These are phyloP conservation scores for Microcyclospora pomicola DNA, from an alignment of 2,329 filamentous ascomycete species.

Conservation along the genomic window DNA sequence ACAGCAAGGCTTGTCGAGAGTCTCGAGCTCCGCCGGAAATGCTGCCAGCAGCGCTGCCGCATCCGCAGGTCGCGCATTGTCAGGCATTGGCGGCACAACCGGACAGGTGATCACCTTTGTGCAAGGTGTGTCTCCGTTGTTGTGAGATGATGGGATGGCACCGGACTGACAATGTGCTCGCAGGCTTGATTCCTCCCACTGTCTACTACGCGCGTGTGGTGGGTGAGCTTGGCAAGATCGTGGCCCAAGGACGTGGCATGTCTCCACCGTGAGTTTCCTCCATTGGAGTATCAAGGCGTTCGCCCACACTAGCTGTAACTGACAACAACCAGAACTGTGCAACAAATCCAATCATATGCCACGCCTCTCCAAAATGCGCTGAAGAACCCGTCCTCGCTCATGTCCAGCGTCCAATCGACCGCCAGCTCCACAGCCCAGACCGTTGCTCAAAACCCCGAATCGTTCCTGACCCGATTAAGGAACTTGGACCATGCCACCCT, in stretches of 20 bases:
- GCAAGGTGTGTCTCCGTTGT: constrained; percentile 57
- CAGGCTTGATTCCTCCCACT: constrained; percentile 73
- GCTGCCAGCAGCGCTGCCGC: constrained; percentile 61
- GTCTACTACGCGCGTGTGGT: constrained; percentile 87
- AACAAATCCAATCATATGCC: constrained; percentile 78
- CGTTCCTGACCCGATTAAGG: constrained; percentile 45
- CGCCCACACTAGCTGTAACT: constrained; percentile 6
- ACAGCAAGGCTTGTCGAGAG: constrained; percentile 67
- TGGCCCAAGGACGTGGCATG: constrained; percentile 85
- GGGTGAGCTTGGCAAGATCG: constrained; percentile 73
- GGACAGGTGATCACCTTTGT: constrained; percentile 65
- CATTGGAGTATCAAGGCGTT: not conserved
- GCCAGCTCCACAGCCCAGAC: constrained; percentile 35
- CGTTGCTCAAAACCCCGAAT: constrained; percentile 42
- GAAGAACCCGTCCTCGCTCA: constrained; percentile 51
- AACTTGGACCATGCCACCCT: constrained; percentile 60
- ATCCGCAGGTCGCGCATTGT: constrained; percentile 50
- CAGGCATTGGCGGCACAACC: constrained; percentile 70
- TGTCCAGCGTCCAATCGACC: constrained; percentile 22
- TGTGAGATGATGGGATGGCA: too few species aligned
- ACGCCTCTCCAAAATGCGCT: constrained; percentile 57
- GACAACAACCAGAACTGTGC: constrained; percentile 45
- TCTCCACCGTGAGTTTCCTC: constrained; percentile 67
- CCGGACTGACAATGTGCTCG: not conserved
- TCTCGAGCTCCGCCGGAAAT: constrained; percentile 65